These are phyloP conservation scores for Juglanconis juglandina DNA, from an alignment of 2,329 filamentous ascomycete species.

Conservation along the genomic window DNA sequence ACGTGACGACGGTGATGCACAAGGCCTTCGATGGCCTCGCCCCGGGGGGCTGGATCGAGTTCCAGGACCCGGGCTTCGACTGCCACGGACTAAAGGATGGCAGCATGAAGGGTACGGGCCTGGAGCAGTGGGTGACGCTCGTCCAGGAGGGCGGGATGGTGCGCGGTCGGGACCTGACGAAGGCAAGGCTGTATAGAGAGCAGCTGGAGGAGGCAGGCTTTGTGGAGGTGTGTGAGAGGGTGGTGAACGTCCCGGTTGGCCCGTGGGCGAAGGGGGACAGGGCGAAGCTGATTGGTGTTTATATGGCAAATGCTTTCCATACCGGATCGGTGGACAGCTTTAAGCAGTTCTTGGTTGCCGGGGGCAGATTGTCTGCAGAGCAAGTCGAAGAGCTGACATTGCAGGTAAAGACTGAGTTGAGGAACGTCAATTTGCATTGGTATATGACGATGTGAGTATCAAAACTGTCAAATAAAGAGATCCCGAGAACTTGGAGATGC, in stretches of 20 bases:
- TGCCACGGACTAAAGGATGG: not conserved
- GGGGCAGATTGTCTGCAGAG: not conserved
- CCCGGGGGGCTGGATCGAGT: not conserved
- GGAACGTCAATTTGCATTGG: not conserved
- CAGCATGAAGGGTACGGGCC: not conserved
- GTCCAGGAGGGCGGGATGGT: not conserved
- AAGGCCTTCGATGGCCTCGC: not conserved
- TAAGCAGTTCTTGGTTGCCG: not conserved
- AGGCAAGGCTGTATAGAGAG: not conserved
- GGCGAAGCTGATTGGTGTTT: not conserved
- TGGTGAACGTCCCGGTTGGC: not conserved
- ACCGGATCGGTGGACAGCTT: not conserved
- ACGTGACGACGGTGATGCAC: not conserved
- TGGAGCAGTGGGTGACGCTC: not conserved
- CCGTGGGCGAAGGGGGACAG: not conserved
- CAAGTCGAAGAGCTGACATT: not conserved
- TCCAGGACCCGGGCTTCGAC: not conserved
- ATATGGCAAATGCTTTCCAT: not conserved
- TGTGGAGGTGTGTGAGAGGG: not conserved
- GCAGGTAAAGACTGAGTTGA: not conserved
- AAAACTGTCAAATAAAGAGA: too few species aligned
- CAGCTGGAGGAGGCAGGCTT: constrained; percentile 1
- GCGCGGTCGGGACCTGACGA: not conserved
- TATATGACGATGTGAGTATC: constrained; percentile 1
- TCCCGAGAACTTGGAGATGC: not conserved